Base-by-base conservation (phyloP, 768 basidiomycete species). In the Tulasnella sp. region DNA sequence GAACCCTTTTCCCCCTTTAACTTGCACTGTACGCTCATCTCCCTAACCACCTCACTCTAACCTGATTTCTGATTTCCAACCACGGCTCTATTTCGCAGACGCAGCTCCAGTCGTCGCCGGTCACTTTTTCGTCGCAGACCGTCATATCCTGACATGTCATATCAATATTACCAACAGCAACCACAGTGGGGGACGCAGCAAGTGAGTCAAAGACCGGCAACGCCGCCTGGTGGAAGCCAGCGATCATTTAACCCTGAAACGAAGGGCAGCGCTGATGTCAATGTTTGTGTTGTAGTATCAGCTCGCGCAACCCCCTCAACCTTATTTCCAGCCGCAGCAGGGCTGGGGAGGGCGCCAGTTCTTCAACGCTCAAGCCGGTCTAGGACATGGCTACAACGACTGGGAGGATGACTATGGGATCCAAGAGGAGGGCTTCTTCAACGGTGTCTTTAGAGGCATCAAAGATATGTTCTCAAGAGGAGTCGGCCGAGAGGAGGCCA, bases 401-500 rank as follows among this genome's bases (percentile, higher is more conserved):
- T 50, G 60, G 15, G 63, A 63, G 19, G 62, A 62, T 27, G 34
- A 51, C 26, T 65, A 68, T 49, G 63, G 58, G 66, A n/a, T 7
- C 3, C 24, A 10, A 29, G 34, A 49, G 44, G 62, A 50, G n/a
- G 51, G 51, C 4, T 60, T 76, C 7, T 77, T 72, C 66, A 69
- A 75, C 55, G 70, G 70, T 44, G 68, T 66, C 64, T 76, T 67
- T 69, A 64, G 47, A 68, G 69, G 53, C 54, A 63, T 71, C 61
- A 73, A 64, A 81, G 82, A 43, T 51, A 56, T 66, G 17, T 66
- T 67, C 41, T 55, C 51, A 43, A 50, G 50, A 11, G 63, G 64
- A 32, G 76, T 81, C 19, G 80, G 80, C 24, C 69, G 76, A 21
- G 70, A 80, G 60, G 84, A 86, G 66, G 85, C 86, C 1, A 73